Conservation (phyloP, 768 basidiomycete genomes). For the Kwoniella heveanensis region DNA sequence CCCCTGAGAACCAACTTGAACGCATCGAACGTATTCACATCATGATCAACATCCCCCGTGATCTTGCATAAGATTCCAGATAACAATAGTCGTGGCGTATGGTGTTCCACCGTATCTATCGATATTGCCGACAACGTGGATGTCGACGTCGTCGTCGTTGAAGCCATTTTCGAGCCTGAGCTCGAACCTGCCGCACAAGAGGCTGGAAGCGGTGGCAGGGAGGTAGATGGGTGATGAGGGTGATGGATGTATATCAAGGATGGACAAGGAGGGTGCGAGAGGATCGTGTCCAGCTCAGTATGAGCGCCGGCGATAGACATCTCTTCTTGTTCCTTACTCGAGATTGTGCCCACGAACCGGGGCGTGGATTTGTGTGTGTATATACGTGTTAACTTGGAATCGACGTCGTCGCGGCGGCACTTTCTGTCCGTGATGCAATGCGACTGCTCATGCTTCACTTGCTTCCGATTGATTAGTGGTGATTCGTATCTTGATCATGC, state of each 20-base stretch:
- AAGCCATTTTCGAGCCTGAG: background rate
- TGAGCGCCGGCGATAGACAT: no score
- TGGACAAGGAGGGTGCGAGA: conserved; percentile 33
- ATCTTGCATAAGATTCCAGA: conserved; percentile 32
- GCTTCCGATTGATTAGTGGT: no score
- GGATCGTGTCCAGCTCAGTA: conserved; percentile 11
- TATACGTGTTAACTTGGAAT: no score
- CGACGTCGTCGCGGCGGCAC: no score
- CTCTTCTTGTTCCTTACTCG: background rate
- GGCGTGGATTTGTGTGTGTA: no score
- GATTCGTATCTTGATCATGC: no score
- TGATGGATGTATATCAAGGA: conserved; percentile 54
- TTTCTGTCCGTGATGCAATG: no score
- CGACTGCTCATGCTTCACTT: no score
- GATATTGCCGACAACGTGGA: no score
- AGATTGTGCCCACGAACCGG: no score
- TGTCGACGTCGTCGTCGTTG: background rate
- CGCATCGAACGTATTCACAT: conserved; percentile 37
- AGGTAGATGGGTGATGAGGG: conserved; percentile 47
- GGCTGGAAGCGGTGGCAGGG: conserved; percentile 3
- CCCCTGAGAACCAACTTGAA: conserved; percentile 25
- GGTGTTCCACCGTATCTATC: conserved; percentile 36
- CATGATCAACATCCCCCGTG: conserved; percentile 8
- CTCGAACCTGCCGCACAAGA: conserved; percentile 1
- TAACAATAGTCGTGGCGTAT: conserved; percentile 36